Evolutionary conservation across 352 stramenopile genomes (phyloP).

Genomic region (Blastocystis sp.): DNA sequence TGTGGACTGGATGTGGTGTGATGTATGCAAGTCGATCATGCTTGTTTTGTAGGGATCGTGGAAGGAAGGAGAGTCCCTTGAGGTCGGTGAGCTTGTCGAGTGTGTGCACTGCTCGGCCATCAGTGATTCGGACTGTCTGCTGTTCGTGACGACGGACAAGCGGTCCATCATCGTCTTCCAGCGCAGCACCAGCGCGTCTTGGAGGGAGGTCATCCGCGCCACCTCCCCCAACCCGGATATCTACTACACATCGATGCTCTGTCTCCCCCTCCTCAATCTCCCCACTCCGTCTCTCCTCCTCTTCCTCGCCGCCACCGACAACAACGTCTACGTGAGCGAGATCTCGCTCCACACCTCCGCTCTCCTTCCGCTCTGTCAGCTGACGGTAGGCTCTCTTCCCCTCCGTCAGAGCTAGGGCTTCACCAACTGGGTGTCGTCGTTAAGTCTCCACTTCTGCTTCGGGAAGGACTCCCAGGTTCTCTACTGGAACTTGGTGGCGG

Average conservation of each 20-base stretch:
- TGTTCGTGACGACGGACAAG: constrained; percentile 50
- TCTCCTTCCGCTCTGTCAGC: not conserved
- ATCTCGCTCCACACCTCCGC: not conserved
- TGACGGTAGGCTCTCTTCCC: not conserved
- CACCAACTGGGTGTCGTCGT: constrained; percentile 44
- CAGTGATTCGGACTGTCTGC: not conserved
- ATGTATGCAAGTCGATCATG: not conserved
- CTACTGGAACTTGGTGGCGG: constrained; percentile 16
- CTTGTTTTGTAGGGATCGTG: not conserved
- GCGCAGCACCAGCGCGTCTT: not conserved
- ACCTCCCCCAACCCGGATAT: constrained; percentile 42
- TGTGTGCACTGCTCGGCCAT: constrained; percentile 3
- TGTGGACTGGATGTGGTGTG: constrained; percentile 7
- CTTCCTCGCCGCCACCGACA: constrained; percentile 59
- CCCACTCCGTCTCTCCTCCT: not conserved
- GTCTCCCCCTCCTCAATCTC: not conserved
- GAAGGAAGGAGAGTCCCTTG: not conserved
- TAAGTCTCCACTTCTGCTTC: constrained; percentile 40
- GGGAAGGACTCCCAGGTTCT: not conserved
- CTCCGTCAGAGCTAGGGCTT: constrained; percentile 5
- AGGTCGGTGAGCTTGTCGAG: constrained; percentile 35
- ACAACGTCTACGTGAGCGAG: constrained; percentile 9
- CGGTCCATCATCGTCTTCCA: constrained; percentile 8
- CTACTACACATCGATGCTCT: constrained; percentile 59
- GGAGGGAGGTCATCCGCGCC: not conserved